These are phyloP conservation scores for Saccharomyces paradoxus DNA, from an alignment of 805 yeast genomes.

Conservation along the genomic window DNA sequence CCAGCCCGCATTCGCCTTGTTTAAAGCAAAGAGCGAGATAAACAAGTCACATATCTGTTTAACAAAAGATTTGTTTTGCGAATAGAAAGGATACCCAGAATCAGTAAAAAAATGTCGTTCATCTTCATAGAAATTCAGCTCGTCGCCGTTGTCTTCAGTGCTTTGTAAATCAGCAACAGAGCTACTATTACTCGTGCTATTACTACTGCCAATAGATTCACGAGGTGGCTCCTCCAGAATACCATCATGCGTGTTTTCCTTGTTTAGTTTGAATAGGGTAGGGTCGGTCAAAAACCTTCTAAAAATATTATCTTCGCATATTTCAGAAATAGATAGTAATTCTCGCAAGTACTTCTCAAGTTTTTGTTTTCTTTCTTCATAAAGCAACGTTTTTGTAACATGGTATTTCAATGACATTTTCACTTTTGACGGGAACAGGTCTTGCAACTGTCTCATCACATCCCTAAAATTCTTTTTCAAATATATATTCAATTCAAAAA, in stretches of 20 bases:
- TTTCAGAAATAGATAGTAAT: slow-evolving; percentile 52
- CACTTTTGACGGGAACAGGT: slow-evolving; percentile 37
- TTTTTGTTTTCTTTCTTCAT: slow-evolving; percentile 54
- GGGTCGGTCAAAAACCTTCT: slow-evolving; percentile 59
- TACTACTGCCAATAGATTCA: background rate
- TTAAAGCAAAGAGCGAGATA: slow-evolving; percentile 59
- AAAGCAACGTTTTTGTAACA: slow-evolving; percentile 40
- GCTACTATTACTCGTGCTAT: slow-evolving; percentile 1
- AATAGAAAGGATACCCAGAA: background rate
- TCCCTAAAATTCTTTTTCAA: slow-evolving; percentile 43
- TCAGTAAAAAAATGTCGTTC: slow-evolving; percentile 7
- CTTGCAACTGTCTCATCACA: slow-evolving; percentile 44
- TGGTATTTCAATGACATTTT: slow-evolving; percentile 68
- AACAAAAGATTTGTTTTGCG: slow-evolving; percentile 44
- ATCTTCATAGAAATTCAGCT: slow-evolving; percentile 9
- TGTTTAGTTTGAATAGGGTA: slow-evolving; percentile 7
- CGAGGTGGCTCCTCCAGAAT: background rate
- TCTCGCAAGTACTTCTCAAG: slow-evolving; percentile 55
- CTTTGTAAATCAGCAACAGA: slow-evolving; percentile 2
- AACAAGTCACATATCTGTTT: slow-evolving; percentile 76
- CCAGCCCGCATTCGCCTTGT: slow-evolving; percentile 58
- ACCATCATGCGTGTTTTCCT: background rate
- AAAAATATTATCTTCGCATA: slow-evolving; percentile 66
- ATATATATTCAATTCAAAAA: slow-evolving; percentile 60
- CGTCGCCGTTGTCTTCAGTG: slow-evolving; percentile 6